phyloP scores from a whole-genome alignment of 192 early-diverging fungal species.

The Pecoramyces ruminantium region DNA sequence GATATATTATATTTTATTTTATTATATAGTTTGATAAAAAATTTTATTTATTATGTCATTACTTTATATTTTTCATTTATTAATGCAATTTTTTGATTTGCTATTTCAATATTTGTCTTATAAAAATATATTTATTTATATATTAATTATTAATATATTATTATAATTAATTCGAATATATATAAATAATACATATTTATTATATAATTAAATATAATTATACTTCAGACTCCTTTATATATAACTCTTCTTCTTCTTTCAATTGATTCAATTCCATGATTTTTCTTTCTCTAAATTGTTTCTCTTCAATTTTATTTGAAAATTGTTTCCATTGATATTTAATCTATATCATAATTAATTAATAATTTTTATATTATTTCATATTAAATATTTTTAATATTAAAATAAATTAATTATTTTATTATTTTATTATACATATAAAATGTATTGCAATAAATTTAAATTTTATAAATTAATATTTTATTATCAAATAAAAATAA shows the following conservation, averaged over 20 bases:
- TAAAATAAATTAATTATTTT: no score
- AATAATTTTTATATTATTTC: no score
- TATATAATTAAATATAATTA: not conserved
- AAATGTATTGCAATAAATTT: no score
- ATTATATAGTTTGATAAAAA: no score
- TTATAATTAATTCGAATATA: no score
- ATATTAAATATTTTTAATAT: no score
- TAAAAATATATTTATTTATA: not conserved
- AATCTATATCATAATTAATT: constrained; percentile 11
- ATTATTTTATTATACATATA: no score
- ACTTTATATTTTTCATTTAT: constrained; percentile 7
- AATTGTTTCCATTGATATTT: constrained; percentile 34
- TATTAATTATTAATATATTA: no score
- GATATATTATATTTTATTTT: no score
- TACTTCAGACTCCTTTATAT: not conserved
- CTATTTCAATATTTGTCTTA: not conserved
- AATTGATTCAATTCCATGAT: constrained; percentile 10
- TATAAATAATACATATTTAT: no score
- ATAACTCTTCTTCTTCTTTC: constrained; percentile 13
- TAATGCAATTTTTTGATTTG: constrained; percentile 5
- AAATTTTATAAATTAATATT: no score
- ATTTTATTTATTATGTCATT: no score
- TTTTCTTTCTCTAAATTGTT: constrained; percentile 8
- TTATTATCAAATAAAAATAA: not conserved
- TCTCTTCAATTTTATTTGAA: constrained; percentile 22